Evolutionary conservation across 441 rosid species (phyloP), one percentile per base, ranked within the genome.

Genomic region (Mallotus repandus): DNA sequence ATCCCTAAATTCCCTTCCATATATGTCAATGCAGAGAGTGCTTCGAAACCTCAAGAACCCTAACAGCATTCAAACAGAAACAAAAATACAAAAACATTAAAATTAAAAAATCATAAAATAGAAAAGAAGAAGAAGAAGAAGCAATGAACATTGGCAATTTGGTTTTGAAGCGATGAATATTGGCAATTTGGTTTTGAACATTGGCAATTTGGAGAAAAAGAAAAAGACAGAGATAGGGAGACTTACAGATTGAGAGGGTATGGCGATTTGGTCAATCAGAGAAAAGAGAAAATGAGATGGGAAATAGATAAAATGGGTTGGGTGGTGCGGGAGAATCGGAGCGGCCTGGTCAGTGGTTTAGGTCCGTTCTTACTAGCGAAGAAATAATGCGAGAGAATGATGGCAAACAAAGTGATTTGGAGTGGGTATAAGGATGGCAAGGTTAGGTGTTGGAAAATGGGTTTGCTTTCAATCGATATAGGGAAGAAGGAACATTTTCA

Each of bases 341-440:
- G 68, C 11, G 66, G 58, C 22, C 57, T 48, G 75, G 62, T 32
- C 57, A 56, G 75, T 46, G 55, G 41, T 6, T 41, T 70, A 16
- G 25, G 74, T 54, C 65, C 58, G 66, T 80, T 76, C 49, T 75
- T 80, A 74, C 76, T 80, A 77, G 81, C 75, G 81, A 83, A 77
- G 83, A 79, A 84, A n/a, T n/a, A n/a, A n/a, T n/a, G n/a, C n/a
- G n/a, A 70, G 68, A 68, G 43, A 45, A 11, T 38, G 29, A 25
- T 25, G 29, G 99, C 89, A 68, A 88, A 82, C 77, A 79, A 78
- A 77, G 77, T 92, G 66, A 92, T 96, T 25, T 96, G 98, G 97
- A 92, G 90, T 68, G 99, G 99, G 59, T 98, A 94, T 62, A 96
- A 85, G 67, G 99, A 96, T 69, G 99, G 99, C 13, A 96, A 85